Conservation (phyloP, 1,284 basidiomycete species). For the Ganoderma sinense region DNA sequence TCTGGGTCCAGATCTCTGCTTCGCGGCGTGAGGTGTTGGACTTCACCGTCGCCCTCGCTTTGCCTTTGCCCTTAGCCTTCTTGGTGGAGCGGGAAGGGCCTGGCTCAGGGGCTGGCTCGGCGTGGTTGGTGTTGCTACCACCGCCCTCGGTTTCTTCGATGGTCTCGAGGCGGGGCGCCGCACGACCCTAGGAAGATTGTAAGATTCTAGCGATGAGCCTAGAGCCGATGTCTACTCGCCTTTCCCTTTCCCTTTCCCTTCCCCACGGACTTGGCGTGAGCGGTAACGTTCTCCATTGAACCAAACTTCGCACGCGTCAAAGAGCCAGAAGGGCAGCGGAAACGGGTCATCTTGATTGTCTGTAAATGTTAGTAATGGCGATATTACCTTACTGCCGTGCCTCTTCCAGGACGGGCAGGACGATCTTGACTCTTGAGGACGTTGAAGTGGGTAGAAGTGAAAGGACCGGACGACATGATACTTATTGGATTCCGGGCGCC, state of each 20-base stretch:
- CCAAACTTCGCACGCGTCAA: slow-evolving; percentile 8
- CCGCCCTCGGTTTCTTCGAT: background rate
- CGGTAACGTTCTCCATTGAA: slow-evolving; percentile 11
- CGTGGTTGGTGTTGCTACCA: slow-evolving; percentile 4
- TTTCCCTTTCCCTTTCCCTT: background rate
- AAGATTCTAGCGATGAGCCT: too few species aligned
- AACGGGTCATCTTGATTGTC: slow-evolving; percentile 23
- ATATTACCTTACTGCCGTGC: slow-evolving; percentile 17
- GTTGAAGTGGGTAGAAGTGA: background rate
- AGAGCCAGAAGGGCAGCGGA: slow-evolving; percentile 28
- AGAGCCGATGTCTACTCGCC: background rate
- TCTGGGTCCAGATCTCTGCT: slow-evolving; percentile 25
- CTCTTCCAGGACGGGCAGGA: slow-evolving; percentile 17
- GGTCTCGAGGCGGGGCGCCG: background rate
- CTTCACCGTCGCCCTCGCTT: slow-evolving; percentile 17
- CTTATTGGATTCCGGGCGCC: slow-evolving; percentile 13
- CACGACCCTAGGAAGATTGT: background rate
- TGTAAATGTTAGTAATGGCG: slow-evolving; percentile 6
- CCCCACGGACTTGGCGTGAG: background rate
- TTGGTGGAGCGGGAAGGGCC: slow-evolving; percentile 6
- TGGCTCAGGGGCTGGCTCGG: background rate
- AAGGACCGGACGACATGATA: background rate
- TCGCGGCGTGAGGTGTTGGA: slow-evolving; percentile 15
- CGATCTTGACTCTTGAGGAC: slow-evolving; percentile 14
- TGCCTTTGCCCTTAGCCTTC: slow-evolving; percentile 34